phyloP scores from a whole-genome alignment of 2,329 filamentous ascomycete species.

The Chrysosphaeria jannelii region DNA sequence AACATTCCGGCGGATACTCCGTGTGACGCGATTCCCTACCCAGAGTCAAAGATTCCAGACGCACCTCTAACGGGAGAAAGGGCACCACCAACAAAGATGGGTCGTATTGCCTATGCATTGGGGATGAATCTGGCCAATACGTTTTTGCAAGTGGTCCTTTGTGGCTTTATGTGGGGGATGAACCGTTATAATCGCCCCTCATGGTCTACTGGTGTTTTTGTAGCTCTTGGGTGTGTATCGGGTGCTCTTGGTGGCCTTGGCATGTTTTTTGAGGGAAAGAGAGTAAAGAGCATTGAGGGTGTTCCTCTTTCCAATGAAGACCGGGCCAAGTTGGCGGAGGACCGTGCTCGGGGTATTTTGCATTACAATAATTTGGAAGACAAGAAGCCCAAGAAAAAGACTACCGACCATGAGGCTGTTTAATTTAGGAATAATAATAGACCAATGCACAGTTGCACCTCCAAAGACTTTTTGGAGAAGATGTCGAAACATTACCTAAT shows the following conservation, averaged over 20 bases:
- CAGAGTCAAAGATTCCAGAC: conserved; percentile 28
- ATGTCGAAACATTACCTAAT: not conserved
- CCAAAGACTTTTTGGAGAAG: not conserved
- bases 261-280: conserved; percentile 40
- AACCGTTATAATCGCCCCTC: conserved; percentile 43
- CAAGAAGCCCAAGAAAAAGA: conserved; percentile 16
- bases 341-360: conserved; percentile 22
- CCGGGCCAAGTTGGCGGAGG: conserved; percentile 16
- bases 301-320: conserved; percentile 30
- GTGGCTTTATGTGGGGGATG: conserved; percentile 58
- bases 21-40: conserved; percentile 26
- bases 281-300: conserved; percentile 41
- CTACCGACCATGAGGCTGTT: conserved; percentile 7
- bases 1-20: conserved; percentile 13
- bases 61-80: conserved; percentile 41
- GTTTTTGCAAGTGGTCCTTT: conserved; percentile 41
- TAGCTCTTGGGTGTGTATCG: conserved; percentile 40
- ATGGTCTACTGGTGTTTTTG: conserved; percentile 55
- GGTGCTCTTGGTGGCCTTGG: conserved; percentile 37
- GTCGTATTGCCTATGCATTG: conserved; percentile 55
- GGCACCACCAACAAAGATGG: conserved; percentile 32
- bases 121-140: conserved; percentile 60
- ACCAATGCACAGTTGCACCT: not conserved
- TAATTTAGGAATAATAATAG: not conserved
- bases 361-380: conserved; percentile 27